These are phyloP conservation scores for Terfezia claveryi DNA, from an alignment of 495 filamentous ascomycete species.

Conservation along the genomic window DNA sequence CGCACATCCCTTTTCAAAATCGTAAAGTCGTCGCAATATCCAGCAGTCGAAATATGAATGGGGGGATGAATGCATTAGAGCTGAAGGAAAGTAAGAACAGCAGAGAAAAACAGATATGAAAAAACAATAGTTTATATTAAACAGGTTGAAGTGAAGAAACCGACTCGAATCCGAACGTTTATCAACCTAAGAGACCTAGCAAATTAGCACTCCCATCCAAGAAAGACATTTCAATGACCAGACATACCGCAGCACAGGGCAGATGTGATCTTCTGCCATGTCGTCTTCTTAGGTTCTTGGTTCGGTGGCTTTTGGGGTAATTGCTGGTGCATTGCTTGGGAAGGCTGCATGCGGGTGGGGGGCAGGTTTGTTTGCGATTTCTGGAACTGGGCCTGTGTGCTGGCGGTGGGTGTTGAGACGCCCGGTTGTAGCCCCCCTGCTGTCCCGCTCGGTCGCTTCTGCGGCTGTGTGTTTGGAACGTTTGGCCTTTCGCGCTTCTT, in stretches of 20 bases:
- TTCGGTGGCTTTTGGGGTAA: slow-evolving; percentile 11
- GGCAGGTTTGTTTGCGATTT: slow-evolving; percentile 69
- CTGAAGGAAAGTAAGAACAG: slow-evolving; percentile 14
- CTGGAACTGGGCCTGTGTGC: slow-evolving; percentile 77
- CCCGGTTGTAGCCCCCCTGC: slow-evolving; percentile 40
- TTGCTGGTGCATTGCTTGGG: slow-evolving; percentile 10
- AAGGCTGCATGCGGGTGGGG: slow-evolving; percentile 17
- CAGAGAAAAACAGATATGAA: slow-evolving; percentile 10
- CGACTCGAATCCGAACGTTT: slow-evolving; percentile 7
- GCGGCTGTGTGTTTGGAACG: slow-evolving; percentile 44
- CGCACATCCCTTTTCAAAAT: slow-evolving; percentile 5
- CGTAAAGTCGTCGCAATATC: slow-evolving; percentile 16
- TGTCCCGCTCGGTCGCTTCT: slow-evolving; percentile 50
- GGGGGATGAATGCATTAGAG: slow-evolving; percentile 17
- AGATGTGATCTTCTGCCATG: slow-evolving; percentile 12
- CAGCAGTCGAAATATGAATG: slow-evolving; percentile 1
- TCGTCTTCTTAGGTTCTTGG: slow-evolving; percentile 12
- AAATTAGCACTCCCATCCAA: background rate
- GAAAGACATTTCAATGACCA: background rate
- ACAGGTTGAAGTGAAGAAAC: slow-evolving; percentile 19
- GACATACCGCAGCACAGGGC: slow-evolving; percentile 17
- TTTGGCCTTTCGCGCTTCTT: slow-evolving; percentile 67
- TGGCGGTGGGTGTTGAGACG: slow-evolving; percentile 54
- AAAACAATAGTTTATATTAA: slow-evolving; percentile 16
- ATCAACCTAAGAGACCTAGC: slow-evolving; percentile 5